Evolutionary conservation across 257 asterid species (phyloP).

Genomic region (Coffea eugenioides): DNA sequence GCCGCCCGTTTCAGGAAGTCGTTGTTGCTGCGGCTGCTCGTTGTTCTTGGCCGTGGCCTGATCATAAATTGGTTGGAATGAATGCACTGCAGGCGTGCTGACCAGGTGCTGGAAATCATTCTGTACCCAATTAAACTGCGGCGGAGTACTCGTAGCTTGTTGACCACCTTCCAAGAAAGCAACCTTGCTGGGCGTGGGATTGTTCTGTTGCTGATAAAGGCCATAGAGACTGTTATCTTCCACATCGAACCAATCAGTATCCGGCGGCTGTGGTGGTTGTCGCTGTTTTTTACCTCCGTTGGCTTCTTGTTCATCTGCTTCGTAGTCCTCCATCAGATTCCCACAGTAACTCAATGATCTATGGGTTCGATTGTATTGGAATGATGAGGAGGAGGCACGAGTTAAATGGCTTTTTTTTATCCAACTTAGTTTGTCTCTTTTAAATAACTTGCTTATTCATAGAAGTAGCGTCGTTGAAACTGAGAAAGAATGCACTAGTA

Average conservation of each 20-base stretch:
- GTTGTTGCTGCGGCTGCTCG: conserved; percentile 6
- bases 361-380: conserved; percentile 5
- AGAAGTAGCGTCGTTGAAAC: not conserved
- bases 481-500: too few relatives aligned
- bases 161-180: not conserved
- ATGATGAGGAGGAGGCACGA: conserved; percentile 9
- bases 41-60: not conserved
- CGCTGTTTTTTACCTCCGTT: not conserved
- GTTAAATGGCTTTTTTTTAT: not conserved
- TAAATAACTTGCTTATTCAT: not conserved
- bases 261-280: not conserved
- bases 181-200: not conserved
- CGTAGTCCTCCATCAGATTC: not conserved
- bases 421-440: not conserved
- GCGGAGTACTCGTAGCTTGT: not conserved
- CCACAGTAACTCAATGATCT: not conserved
- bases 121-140: not conserved
- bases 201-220: conserved; percentile 4
- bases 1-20: conserved; percentile 19
- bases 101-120: conserved; percentile 1
- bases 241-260: conserved; percentile 5
- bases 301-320: not conserved
- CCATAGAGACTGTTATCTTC: not conserved
- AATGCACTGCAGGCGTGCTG: not conserved
- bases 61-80: conserved; percentile 8